Conservation (phyloP, 495 filamentous ascomycete genomes). For the Daldinia decipiens region DNA sequence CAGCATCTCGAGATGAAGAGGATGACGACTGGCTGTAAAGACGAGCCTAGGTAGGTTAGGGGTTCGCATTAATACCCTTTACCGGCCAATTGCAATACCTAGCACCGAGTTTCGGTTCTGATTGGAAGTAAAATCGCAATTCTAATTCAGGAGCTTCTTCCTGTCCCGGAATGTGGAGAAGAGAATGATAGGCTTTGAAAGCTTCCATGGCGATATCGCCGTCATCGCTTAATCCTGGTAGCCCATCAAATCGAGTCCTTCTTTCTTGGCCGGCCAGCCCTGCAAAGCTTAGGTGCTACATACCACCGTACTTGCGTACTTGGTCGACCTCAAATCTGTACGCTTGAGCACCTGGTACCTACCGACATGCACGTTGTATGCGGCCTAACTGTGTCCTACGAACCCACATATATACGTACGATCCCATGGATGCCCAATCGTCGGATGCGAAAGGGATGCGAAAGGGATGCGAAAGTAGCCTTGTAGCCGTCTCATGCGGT, state of each 20-base stretch:
- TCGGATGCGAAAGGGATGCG: slow-evolving; percentile 30
- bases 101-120: slow-evolving; percentile 28
- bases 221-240: slow-evolving; percentile 40
- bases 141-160: slow-evolving; percentile 38
- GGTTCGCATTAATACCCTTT: slow-evolving; percentile 32
- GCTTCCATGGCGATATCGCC: slow-evolving; percentile 30
- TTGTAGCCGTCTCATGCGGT: slow-evolving; percentile 23
- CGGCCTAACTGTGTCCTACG: slow-evolving; percentile 48
- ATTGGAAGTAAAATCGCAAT: slow-evolving; percentile 41
- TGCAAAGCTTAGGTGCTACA: slow-evolving; percentile 29
- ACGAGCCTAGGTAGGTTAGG: slow-evolving; percentile 2
- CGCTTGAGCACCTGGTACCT: slow-evolving; percentile 32
- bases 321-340: slow-evolving; percentile 16
- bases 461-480: slow-evolving; percentile 16
- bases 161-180: slow-evolving; percentile 47
- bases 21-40: slow-evolving; percentile 25
- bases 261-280: slow-evolving; percentile 36
- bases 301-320: slow-evolving; percentile 16
- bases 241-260: slow-evolving; percentile 31
- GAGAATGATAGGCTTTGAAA: slow-evolving; percentile 39
- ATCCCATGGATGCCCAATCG: slow-evolving; percentile 49
- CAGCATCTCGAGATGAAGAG: slow-evolving; percentile 24
- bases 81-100: slow-evolving; percentile 43
- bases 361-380: slow-evolving; percentile 45
- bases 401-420: slow-evolving; percentile 39